These are phyloP conservation scores for Pseudoneurospora amorphoporcata DNA, from an alignment of 495 filamentous ascomycete genomes.

Conservation along the genomic window DNA sequence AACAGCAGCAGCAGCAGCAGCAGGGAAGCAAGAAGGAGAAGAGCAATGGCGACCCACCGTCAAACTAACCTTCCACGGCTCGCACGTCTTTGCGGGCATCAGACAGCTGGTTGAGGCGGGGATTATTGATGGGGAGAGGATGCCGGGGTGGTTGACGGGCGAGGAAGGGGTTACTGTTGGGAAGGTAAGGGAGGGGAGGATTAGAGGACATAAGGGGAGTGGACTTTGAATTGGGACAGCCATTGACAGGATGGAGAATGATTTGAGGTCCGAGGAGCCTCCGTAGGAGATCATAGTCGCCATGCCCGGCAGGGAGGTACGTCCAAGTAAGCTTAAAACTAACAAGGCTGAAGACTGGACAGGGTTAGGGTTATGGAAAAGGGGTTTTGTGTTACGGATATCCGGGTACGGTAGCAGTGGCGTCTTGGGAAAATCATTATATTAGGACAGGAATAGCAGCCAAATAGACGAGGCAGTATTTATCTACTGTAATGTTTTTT, in stretches of 20 bases:
- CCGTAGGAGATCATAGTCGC: too few species aligned
- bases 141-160: conserved; percentile 89
- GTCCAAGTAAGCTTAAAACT: too few species aligned
- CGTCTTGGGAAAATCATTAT: not conserved
- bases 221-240: conserved; percentile 21
- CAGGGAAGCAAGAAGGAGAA: conserved; percentile 18
- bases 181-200: conserved; percentile 51
- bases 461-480: not conserved
- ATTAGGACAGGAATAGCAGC: not conserved
- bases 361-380: not conserved
- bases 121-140: conserved; percentile 58
- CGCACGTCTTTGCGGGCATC: conserved; percentile 74
- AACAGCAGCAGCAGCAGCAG: conserved; percentile 11
- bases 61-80: conserved; percentile 57
- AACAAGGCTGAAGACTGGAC: not conserved
- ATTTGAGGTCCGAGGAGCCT: too few species aligned
- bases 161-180: conserved; percentile 71
- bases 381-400: not conserved
- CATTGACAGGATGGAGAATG: too few species aligned
- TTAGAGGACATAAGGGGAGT: conserved; percentile 38
- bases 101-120: conserved; percentile 65
- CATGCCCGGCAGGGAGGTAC: too few species aligned
- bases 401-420: not conserved
- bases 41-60: conserved; percentile 46
- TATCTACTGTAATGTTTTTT: not conserved